phyloP scores from a whole-genome alignment of 1,284 basidiomycete genomes.

The Chalciporus sp. region DNA sequence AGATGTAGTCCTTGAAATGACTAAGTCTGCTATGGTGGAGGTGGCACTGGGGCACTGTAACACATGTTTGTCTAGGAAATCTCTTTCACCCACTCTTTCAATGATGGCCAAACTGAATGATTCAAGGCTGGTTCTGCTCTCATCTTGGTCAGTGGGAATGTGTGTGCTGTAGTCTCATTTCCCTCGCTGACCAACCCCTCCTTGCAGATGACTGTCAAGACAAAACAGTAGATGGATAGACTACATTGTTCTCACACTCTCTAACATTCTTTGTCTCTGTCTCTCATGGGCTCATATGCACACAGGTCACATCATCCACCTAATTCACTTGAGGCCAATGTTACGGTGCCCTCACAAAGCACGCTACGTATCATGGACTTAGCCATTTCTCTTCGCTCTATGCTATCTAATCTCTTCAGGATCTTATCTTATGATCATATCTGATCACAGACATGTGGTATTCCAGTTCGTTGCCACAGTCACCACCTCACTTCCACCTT shows the following conservation, averaged over 20 bases:
- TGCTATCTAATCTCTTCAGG: too few species aligned
- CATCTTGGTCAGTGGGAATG: slow-evolving; percentile 64
- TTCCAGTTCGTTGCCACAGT: too few species aligned
- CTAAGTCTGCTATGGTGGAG: too few species aligned
- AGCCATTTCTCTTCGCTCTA: too few species aligned
- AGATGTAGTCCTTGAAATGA: too few species aligned
- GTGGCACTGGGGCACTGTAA: too few species aligned
- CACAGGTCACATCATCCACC: neutral
- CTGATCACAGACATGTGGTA: too few species aligned
- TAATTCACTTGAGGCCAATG: too few species aligned
- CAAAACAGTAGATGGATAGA: slow-evolving; percentile 42
- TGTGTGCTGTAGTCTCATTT: neutral
- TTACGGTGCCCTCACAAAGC: too few species aligned
- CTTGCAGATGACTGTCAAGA: slow-evolving; percentile 52
- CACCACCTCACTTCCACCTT: too few species aligned
- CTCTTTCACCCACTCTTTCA: slow-evolving; percentile 78
- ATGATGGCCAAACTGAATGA: slow-evolving; percentile 91
- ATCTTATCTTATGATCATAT: too few species aligned
- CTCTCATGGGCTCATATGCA: neutral
- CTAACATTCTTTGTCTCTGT: neutral
- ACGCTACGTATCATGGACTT: too few species aligned
- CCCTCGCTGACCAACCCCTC: slow-evolving; percentile 34
- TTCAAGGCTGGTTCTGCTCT: slow-evolving; percentile 92
- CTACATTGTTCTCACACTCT: slow-evolving; percentile 5
- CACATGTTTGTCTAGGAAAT: slow-evolving; percentile 51